phyloP scores from a whole-genome alignment of 306 rosid species.

The Chamaecrista fasciculata region DNA sequence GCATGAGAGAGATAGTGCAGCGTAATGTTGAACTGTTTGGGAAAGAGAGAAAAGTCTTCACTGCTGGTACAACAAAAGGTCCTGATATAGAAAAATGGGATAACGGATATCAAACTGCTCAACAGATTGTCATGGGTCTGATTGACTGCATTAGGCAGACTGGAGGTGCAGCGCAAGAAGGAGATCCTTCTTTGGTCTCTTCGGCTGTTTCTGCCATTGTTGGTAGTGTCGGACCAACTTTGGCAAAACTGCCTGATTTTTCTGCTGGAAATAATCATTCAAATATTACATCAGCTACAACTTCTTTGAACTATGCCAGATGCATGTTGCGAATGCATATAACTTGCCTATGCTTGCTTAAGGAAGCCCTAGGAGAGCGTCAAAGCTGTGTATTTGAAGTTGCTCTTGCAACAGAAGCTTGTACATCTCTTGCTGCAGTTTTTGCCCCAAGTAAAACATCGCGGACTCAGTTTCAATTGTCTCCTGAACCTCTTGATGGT shows the following conservation, averaged over 20 bases:
- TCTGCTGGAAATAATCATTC: slow-evolving; percentile 53
- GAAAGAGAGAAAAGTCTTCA: slow-evolving; percentile 69
- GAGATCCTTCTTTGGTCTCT: slow-evolving; percentile 89
- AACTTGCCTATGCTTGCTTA: slow-evolving; percentile 75
- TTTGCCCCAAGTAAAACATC: slow-evolving; percentile 78
- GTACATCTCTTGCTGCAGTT: slow-evolving; percentile 64
- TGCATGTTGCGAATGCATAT: slow-evolving; percentile 72
- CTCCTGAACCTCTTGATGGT: slow-evolving; percentile 71
- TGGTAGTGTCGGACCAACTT: slow-evolving; percentile 57
- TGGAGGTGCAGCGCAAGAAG: slow-evolving; percentile 99
- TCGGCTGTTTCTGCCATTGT: slow-evolving; percentile 90
- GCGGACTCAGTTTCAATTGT: slow-evolving; percentile 65
- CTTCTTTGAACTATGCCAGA: slow-evolving; percentile 62
- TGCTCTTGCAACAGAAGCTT: slow-evolving; percentile 87
- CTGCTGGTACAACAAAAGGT: slow-evolving; percentile 58
- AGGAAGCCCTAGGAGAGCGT: slow-evolving; percentile 96
- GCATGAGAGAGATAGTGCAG: slow-evolving; percentile 84
- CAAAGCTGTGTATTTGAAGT: slow-evolving; percentile 94
- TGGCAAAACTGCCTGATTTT: slow-evolving; percentile 64
- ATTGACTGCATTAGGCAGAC: slow-evolving; percentile 92
- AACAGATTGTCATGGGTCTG: slow-evolving; percentile 61
- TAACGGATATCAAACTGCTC: slow-evolving; percentile 80
- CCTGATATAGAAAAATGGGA: slow-evolving; percentile 70
- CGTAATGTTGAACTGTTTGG: slow-evolving; percentile 65
- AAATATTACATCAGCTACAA: slow-evolving; percentile 49